Evolutionary conservation across 106 monocot species (phyloP).

Genomic region (Chionographis japonica): DNA sequence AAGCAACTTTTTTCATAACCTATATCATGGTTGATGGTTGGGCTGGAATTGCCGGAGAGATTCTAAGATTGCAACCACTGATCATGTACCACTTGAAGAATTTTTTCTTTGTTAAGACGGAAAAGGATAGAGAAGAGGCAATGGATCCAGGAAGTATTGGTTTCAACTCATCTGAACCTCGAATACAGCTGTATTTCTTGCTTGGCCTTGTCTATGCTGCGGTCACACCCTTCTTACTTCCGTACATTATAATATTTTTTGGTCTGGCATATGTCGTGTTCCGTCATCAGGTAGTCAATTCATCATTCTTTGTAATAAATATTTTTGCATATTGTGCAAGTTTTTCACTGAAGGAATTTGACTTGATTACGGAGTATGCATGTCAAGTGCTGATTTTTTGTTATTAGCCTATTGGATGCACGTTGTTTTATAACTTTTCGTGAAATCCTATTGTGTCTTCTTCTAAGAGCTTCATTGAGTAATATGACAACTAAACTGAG

Average conservation of each 20-base stretch:
- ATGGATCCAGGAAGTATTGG: slow-evolving; percentile 81
- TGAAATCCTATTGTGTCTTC: no score
- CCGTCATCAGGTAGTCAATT: slow-evolving; percentile 64
- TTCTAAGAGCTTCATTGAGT: no score
- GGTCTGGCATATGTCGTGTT: slow-evolving; percentile 57
- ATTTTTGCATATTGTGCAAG: not conserved
- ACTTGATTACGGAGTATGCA: not conserved
- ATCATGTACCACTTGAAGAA: slow-evolving; percentile 70
- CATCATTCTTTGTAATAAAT: not conserved
- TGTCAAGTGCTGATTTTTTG: not conserved
- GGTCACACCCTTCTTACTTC: slow-evolving; percentile 70
- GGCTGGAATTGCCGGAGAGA: slow-evolving; percentile 73
- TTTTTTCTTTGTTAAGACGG: slow-evolving; percentile 76
- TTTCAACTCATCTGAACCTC: slow-evolving; percentile 52
- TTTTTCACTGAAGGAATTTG: not conserved
- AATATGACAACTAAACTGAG: no score
- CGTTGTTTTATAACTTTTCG: no score
- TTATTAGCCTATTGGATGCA: not conserved
- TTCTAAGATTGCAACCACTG: slow-evolving; percentile 63
- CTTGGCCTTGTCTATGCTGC: slow-evolving; percentile 80
- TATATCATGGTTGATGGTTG: slow-evolving; percentile 87
- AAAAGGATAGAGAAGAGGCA: slow-evolving; percentile 72
- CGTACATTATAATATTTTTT: slow-evolving; percentile 71
- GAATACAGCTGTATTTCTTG: slow-evolving; percentile 74
- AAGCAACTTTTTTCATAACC: slow-evolving; percentile 84